Evolutionary conservation across 495 filamentous ascomycete species (phyloP).

Genomic region (Hypoxylon trugodes): DNA sequence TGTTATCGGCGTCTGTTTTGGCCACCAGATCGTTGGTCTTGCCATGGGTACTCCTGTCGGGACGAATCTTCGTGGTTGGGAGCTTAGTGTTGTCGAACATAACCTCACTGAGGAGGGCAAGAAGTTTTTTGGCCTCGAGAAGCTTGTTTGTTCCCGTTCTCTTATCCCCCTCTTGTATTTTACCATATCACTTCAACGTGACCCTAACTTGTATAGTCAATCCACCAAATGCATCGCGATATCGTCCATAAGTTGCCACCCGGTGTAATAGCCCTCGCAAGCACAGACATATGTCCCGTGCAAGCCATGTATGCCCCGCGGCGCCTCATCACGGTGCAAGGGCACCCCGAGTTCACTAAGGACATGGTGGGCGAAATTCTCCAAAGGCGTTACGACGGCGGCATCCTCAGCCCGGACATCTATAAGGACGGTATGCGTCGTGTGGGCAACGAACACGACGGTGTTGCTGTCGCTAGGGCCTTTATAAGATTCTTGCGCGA

Average conservation of each 20-base stretch:
- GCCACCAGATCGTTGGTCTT: conserved; percentile 87
- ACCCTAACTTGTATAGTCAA: conserved; percentile 60
- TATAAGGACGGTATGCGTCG: conserved; percentile 72
- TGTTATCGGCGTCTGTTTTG: conserved; percentile 86
- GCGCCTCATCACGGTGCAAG: conserved; percentile 81
- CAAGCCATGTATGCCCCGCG: conserved; percentile 81
- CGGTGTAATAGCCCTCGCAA: conserved; percentile 69
- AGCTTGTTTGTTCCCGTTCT: conserved; percentile 62
- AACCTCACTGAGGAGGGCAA: conserved; percentile 74
- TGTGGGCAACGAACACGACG: conserved; percentile 75
- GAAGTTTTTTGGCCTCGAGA: conserved; percentile 73
- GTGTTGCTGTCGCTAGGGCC: conserved; percentile 68
- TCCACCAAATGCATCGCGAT: conserved; percentile 93
- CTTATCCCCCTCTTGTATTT: conserved; percentile 16
- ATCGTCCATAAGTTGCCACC: conserved; percentile 72
- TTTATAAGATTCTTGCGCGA: conserved; percentile 81
- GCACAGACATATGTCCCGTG: conserved; percentile 70
- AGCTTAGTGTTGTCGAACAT: conserved; percentile 76
- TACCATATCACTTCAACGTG: conserved; percentile 5
- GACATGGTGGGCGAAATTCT: conserved; percentile 79
- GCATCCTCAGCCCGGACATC: conserved; percentile 71
- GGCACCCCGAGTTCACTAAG: conserved; percentile 87
- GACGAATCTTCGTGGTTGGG: conserved; percentile 78
- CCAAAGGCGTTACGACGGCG: conserved; percentile 61
- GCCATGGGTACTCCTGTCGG: conserved; percentile 75